phyloP scores from a whole-genome alignment of 805 yeast species.

The Candida michaelii region DNA sequence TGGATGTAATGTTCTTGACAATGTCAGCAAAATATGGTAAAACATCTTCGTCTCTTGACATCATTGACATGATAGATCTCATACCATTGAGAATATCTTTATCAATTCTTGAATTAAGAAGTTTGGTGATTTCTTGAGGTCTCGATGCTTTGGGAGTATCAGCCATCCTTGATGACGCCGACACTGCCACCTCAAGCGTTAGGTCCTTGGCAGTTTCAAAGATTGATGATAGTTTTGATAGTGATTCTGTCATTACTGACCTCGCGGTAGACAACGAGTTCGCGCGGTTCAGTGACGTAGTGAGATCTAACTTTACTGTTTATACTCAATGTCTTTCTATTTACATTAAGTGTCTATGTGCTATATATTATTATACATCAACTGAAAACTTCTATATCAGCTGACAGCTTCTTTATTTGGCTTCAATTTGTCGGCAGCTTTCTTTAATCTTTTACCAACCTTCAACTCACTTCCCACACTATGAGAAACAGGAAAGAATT shows the following conservation, averaged over 20 bases:
- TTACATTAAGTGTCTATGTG: too few relatives aligned
- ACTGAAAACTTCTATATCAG: too few relatives aligned
- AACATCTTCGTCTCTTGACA: slow-evolving; percentile 44
- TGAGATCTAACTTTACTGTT: too few relatives aligned
- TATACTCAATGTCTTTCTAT: too few relatives aligned
- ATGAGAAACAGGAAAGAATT: slow-evolving; percentile 65
- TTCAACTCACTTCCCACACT: slow-evolving; percentile 45
- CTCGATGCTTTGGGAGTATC: slow-evolving; percentile 61
- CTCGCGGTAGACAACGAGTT: too few relatives aligned
- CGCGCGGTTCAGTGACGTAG: not conserved
- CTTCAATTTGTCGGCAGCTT: slow-evolving; percentile 53
- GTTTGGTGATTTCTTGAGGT: slow-evolving; percentile 63
- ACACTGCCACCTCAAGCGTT: slow-evolving; percentile 80
- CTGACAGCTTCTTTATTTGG: too few relatives aligned
- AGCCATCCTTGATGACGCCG: slow-evolving; percentile 65
- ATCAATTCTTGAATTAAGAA: slow-evolving; percentile 67
- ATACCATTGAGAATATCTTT: slow-evolving; percentile 47
- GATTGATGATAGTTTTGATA: slow-evolving; percentile 61
- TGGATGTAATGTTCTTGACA: slow-evolving; percentile 78
- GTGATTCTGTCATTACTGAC: slow-evolving; percentile 8
- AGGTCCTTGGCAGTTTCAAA: slow-evolving; percentile 77
- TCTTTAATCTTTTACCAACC: slow-evolving; percentile 60
- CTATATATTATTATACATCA: too few relatives aligned
- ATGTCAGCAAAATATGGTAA: slow-evolving; percentile 71
- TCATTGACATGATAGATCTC: slow-evolving; percentile 40